Evolutionary conservation across 1,284 basidiomycete genomes (phyloP).

Genomic region (Ceratobasidium theobromae): DNA sequence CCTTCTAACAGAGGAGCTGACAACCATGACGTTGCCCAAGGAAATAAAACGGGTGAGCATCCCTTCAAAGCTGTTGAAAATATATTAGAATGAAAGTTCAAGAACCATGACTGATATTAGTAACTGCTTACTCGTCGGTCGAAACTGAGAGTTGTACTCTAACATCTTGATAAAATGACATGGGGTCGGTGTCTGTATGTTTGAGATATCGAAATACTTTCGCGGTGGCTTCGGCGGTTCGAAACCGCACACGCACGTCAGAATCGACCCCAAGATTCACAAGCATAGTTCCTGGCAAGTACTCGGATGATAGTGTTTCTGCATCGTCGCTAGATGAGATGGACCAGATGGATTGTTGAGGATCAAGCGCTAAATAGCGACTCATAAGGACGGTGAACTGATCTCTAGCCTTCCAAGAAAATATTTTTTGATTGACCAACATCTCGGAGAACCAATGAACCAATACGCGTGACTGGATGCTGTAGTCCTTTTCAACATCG

Average conservation of each 20-base stretch:
- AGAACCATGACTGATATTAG: no score
- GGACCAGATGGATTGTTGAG: conserved; percentile 55
- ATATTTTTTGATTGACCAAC: conserved; percentile 50
- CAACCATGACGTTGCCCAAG: conserved; percentile 82
- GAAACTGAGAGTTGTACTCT: conserved; percentile 10
- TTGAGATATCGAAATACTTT: conserved; percentile 51
- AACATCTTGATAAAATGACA: conserved; percentile 29
- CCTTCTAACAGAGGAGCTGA: conserved; percentile 77
- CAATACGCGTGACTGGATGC: conserved; percentile 52
- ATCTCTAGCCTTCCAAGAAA: conserved; percentile 71
- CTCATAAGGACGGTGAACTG: conserved; percentile 65
- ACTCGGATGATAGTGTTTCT: conserved; percentile 40
- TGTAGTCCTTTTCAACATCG: conserved; percentile 46
- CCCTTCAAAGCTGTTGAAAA: conserved; percentile 64
- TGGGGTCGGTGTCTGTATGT: conserved; percentile 15
- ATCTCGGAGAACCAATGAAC: conserved; percentile 56
- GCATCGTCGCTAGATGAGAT: conserved; percentile 38
- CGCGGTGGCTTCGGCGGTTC: conserved; percentile 65
- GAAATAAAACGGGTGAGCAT: conserved; percentile 79
- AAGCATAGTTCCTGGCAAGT: conserved; percentile 53
- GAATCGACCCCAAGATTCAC: conserved; percentile 60
- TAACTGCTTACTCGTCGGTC: conserved; percentile 8
- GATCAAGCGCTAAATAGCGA: conserved; percentile 63
- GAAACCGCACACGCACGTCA: conserved; percentile 86
- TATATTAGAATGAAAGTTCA: no score